Evolutionary conservation across 2,329 filamentous ascomycete species (phyloP), one percentile per base, ranked within the genome.

Genomic region (Monilinia laxa): DNA sequence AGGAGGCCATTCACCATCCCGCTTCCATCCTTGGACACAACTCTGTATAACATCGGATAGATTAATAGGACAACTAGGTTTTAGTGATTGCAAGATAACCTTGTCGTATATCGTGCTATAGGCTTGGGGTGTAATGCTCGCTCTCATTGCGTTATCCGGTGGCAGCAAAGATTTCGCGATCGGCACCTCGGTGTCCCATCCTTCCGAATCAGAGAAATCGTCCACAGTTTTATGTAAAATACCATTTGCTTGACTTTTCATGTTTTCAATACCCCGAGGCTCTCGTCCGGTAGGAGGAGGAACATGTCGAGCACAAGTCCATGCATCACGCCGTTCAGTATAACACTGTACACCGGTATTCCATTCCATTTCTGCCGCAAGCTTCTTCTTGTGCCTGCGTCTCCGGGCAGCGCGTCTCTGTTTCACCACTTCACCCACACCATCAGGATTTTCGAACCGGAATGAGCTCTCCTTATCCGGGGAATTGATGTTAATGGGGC

Each of bases 1-100:
- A 1, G 91, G 92, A 5, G 94, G 93, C 94, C 94, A 98, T 77
- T 97, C 92, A 20, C 93, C 93, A 73, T 95, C 92, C 52, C 91
- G 85, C 78, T 96, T 96, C 94, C 94, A 97, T 54, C 94, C 94
- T 38, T 90, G 84, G 0, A 98, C 93, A 71, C 94, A 90, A 16
- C 91, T 87, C 12, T 87, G 85, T 28, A 91, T 87, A 80, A 97
- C 88, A 73, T 96, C 92, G 40, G 84, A 81, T 0, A 98, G 84
- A 73, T 97, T 97, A 74, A 97, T 90, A 4, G 94, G 94, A 20
- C 96, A 91, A 1, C 90, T 89, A 0, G 94, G 94, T 3, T 92
- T 91, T 70, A 95, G 85, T 49, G 84, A 85, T 74, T 94, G 89
- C 0, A 93, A 77, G 53, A 97, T 88, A 62, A 97, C 90, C 79